Evolutionary conservation across 129 eudicot genomes (phyloP).

Genomic region (Arctium minus): DNA sequence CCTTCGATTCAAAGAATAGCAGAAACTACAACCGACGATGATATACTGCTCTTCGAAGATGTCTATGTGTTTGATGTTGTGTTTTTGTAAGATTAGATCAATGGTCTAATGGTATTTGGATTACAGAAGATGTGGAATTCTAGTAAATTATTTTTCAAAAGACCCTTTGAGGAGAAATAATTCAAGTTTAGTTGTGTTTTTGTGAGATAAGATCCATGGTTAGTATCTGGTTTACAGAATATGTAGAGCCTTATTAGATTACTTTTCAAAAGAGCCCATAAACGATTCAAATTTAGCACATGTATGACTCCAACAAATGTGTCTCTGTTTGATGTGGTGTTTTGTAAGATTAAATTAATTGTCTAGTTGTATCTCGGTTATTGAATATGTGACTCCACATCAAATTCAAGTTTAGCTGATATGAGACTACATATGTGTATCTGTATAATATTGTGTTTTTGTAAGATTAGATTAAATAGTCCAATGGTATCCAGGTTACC

Average conservation of each 20-base stretch:
- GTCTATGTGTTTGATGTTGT: background rate
- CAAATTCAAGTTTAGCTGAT: background rate
- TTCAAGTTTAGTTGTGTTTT: background rate
- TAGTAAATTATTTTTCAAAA: no score
- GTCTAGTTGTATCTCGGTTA: background rate
- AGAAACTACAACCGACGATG: conserved; percentile 75
- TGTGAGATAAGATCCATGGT: no score
- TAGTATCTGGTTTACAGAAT: no score
- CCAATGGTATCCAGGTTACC: background rate
- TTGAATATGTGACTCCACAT: no score
- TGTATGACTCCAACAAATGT: background rate
- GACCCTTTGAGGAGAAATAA: no score
- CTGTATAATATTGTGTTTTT: background rate
- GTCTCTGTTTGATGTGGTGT: background rate
- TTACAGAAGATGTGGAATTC: background rate
- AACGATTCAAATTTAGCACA: background rate
- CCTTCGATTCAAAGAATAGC: conserved; percentile 77
- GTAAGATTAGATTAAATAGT: background rate
- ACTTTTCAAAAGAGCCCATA: no score
- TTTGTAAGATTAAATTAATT: no score
- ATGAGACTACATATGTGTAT: background rate
- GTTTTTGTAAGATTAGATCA: background rate
- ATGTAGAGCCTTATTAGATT: background rate
- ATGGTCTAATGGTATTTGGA: background rate
- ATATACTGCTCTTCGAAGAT: conserved; percentile 70